Evolutionary conservation across 768 basidiomycete species (phyloP), one percentile per base, ranked within the genome.

Genomic region (Leccinum incarnatum): DNA sequence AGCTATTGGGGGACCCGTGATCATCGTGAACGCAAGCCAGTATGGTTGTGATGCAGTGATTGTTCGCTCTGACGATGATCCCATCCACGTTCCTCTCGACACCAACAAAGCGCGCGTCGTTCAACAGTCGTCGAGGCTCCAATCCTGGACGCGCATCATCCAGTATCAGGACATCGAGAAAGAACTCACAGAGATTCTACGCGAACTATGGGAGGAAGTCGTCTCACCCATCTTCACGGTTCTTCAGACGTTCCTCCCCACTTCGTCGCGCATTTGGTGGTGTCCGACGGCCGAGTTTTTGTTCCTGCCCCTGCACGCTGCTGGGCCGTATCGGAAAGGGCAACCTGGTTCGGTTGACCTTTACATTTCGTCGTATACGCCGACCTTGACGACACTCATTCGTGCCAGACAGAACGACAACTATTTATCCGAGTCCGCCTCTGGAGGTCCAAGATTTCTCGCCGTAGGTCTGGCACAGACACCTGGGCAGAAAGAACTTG

Each of bases 41-140:
- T 53, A 49, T 21, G 59, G 71, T 21, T 77, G 72, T 34, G 72
- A 76, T 57, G 76, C 73, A 0, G 40, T 77, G n/a, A 69, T 74
- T 9, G 52, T 76, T 25, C 15, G 51, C 11, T 17, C 23, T 14
- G 40, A 50, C 4, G 15, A 19, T 5, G 21, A 34, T 11, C 58
- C 64, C 57, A 40, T 57, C 51, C 36, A 32, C 11, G 12, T 54
- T 55, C 40, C 65, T 54, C 55, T 54, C 17, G 14, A 15, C 5
- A 48, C 58, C 32, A 54, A 32, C 34, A 37, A 53, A 54, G 36
- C 25, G 4, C 15, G n/a, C 30, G 34, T 56, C 30, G 53, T 54
- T 21, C 47, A 36, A 29, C 25, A 47, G 12, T 37, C 36, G 17
- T 27, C 32, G 54, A 21, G 56, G 50, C 23, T 45, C 27, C 29